phyloP scores from a whole-genome alignment of 352 stramenopile genomes.

The Pythium pectinolyticum region DNA sequence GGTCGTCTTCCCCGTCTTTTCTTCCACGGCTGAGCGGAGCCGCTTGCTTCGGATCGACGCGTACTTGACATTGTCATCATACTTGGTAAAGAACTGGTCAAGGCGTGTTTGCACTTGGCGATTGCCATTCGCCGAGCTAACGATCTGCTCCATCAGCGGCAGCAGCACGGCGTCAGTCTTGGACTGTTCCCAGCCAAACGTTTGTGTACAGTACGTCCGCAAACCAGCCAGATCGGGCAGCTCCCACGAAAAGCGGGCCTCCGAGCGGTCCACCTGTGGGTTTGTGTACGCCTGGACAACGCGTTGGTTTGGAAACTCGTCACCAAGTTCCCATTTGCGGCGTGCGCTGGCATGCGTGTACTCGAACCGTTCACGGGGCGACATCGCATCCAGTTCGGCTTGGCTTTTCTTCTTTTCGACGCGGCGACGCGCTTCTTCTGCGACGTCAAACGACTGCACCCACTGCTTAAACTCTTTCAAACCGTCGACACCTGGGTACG shows the following conservation, averaged over 20 bases:
- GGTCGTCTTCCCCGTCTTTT: constrained; percentile 23
- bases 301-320: constrained; percentile 92
- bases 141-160: constrained; percentile 82
- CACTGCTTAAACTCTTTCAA: constrained; percentile 81
- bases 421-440: constrained; percentile 51
- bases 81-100: constrained; percentile 95
- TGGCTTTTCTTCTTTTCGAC: constrained; percentile 60
- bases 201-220: constrained; percentile 83
- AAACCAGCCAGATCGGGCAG: constrained; percentile 88
- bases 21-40: constrained; percentile 77
- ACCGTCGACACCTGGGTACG: constrained; percentile 85
- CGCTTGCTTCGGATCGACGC: constrained; percentile 91
- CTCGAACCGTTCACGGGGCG: constrained; percentile 80
- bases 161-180: constrained; percentile 90
- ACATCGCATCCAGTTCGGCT: constrained; percentile 46
- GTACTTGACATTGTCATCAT: constrained; percentile 96
- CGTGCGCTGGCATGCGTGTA: constrained; percentile 89
- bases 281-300: constrained; percentile 93
- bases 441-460: constrained; percentile 66
- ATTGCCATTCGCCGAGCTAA: constrained; percentile 31
- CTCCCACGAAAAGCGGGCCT: constrained; percentile 91
- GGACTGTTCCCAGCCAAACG: constrained; percentile 92
- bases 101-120: constrained; percentile 88
- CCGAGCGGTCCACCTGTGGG: constrained; percentile 86
- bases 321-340: constrained; percentile 90